A percentile compares a stretch with the other conserved stretches of the same genome.
Evolutionary conservation across 1,139 yeast genomes (phyloP).

Genomic region (Arxiozyma slooffiae): DNA sequence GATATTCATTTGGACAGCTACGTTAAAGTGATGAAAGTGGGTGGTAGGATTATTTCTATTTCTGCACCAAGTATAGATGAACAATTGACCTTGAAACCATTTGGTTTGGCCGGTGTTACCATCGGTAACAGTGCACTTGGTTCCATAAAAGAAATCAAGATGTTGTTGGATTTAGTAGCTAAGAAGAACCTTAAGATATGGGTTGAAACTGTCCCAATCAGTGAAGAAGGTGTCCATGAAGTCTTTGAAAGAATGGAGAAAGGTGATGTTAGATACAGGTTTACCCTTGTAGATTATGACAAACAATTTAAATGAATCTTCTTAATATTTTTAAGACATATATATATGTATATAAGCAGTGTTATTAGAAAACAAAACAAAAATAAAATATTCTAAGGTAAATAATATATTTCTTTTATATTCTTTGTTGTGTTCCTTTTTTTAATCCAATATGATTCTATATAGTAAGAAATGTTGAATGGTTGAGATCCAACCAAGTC

Average conservation of each 20-base stretch:
- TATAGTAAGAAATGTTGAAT: too few relatives aligned
- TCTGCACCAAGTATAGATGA: constrained; percentile 42
- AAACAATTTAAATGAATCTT: constrained; percentile 10
- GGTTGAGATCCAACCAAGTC: not conserved
- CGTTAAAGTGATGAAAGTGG: constrained; percentile 33
- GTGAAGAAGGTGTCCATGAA: constrained; percentile 40
- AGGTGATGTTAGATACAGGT: constrained; percentile 55
- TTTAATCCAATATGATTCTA: too few relatives aligned
- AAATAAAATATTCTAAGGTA: too few relatives aligned
- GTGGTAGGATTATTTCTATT: constrained; percentile 43
- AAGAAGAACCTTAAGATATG: constrained; percentile 44
- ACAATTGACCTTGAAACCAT: constrained; percentile 35
- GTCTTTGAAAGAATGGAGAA: constrained; percentile 42
- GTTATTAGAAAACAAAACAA: too few relatives aligned
- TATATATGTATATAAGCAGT: too few relatives aligned
- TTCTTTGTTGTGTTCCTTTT: not conserved
- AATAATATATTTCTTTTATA: too few relatives aligned
- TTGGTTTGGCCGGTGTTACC: constrained; percentile 38
- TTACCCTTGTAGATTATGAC: constrained; percentile 40
- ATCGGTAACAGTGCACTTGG: constrained; percentile 43
- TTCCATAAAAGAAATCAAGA: constrained; percentile 44
- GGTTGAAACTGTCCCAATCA: constrained; percentile 48
- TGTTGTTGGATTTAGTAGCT: constrained; percentile 44
- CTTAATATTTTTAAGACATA: not conserved
- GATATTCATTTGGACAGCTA: constrained; percentile 32